Evolutionary conservation across 176 grass and related monocot genomes (phyloP), one percentile per base, ranked within the genome.

Genomic region (Oryza rufipogon): DNA sequence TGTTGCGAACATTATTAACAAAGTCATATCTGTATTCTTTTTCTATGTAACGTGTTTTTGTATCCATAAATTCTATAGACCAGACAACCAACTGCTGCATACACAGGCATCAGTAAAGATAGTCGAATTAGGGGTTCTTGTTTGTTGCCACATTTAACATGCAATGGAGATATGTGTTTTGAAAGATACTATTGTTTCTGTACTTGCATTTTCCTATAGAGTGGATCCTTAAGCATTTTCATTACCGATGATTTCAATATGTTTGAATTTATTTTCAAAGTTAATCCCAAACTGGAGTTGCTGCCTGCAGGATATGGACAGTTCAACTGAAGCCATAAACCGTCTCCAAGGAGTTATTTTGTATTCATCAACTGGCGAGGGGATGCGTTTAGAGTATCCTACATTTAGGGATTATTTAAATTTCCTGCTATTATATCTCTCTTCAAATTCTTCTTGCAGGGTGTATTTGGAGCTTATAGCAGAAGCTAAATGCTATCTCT

Each of bases 381-480:
- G 96, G 71, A 94, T 99, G 41, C 89, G 91, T 66, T 81, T 99
- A 79, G 96, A 99, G 96, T 99, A 99, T 99, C 96, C 96, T 95
- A 78, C 9, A 69, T 42, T 69, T 66, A 10, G 34, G 41, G 51
- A 79, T 81, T 76, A 52, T 88, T 88, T 83, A 19, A 11, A 11
- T 80, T 68, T 45, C 17, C 74, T 71, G 25, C 30, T 81, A 64
- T 79, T 74, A 74, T 75, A 10, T 78, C 33, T 72, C 34, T n/a
- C 32, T 70, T 68, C 44, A n/a, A 66, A 74, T 85, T 67, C 5
- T 80, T 85, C 72, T 64, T 0, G 4, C 67, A 80, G 3, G 2
- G 7, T 70, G 77, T 64, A 32, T 75, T 41, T 83, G 38, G 6
- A 85, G 32, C 52, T 66, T 42, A 44, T 72, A 54, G 71, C 17